These are phyloP conservation scores for Eucalyptus fibrosa DNA, from an alignment of 345 rosid genomes.

Conservation along the genomic window DNA sequence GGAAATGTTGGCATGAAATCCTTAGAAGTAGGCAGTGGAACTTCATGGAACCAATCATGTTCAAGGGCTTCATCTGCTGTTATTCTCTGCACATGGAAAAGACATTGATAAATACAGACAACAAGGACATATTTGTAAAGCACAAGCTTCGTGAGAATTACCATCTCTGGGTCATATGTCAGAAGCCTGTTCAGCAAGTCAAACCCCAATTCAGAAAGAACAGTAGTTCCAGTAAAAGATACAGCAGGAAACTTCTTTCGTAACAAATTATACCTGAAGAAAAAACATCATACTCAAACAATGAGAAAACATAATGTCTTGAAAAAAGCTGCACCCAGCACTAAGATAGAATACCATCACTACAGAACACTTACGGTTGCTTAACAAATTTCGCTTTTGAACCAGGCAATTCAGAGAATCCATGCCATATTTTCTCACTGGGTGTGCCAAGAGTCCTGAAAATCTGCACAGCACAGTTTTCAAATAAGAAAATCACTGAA, in stretches of 20 bases:
- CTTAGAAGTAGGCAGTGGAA: constrained; percentile 61
- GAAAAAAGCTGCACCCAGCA: not conserved
- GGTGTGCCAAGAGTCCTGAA: constrained; percentile 78
- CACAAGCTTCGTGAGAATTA: not conserved
- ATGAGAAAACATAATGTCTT: not conserved
- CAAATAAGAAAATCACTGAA: not conserved
- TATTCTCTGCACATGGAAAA: constrained; percentile 43
- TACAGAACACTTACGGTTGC: constrained; percentile 33
- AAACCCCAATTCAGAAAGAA: constrained; percentile 74
- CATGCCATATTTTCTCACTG: constrained; percentile 57
- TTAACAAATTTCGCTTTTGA: constrained; percentile 52
- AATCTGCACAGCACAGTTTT: constrained; percentile 16
- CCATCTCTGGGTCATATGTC: constrained; percentile 69
- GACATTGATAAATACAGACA: not conserved
- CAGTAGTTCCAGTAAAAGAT: constrained; percentile 59
- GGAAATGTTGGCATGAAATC: constrained; percentile 80
- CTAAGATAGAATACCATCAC: not conserved
- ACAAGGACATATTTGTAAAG: not conserved
- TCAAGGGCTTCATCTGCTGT: constrained; percentile 67
- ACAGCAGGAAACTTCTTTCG: constrained; percentile 74
- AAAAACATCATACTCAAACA: not conserved
- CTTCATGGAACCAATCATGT: constrained; percentile 78
- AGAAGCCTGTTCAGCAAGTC: constrained; percentile 65
- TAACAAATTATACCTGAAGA: constrained; percentile 52
- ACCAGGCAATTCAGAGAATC: constrained; percentile 51